Base-by-base conservation (phyloP, 2,329 filamentous ascomycete genomes). In the Penicillium sp. region DNA sequence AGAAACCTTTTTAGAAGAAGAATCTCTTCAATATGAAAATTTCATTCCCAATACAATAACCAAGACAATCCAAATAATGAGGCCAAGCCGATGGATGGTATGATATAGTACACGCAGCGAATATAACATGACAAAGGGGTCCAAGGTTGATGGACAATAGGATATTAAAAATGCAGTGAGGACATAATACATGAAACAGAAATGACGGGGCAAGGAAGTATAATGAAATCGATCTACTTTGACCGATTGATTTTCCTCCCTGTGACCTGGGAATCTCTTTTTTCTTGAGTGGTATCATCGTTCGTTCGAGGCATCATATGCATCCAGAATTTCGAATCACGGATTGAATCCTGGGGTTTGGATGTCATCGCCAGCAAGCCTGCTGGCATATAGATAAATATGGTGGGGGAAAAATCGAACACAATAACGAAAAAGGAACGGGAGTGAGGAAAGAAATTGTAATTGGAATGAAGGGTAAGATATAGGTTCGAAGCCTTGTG, bases 31-130 rank as follows among this genome's bases (percentile, higher is more conserved):
- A 31, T 31, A n/a, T 24, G 10, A 19, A 31, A 10, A 22, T 19
- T 19, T 26, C 21, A 31, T 29, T 31, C 26, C 14, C 45, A 47
- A 29, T 45, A 10, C 43, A 16, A 19, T 21, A 31, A 31, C 26
- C n/a, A 47, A 47, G 26, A 21, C 5, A 21, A 16, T 48, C 21
- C 16, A 37, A 48, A 35, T 44, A 43, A 52, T 26, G 19, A 52
- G 47, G 33, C 29, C 48, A 52, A 52, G 11, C 13, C 46, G 56
- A 27, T 41, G 22, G 19, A 37, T 46, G 51, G 31, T 54, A 52
- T 56, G 51, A 21, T 60, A 57, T 55, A 9, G 29, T 60, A 57
- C 58, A 60, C 27, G 55, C 29, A 24, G 16, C 16, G 27, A 49
- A 51, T 53, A 31, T 31, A 52, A 50, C 16, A 37, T 35, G 33